These are phyloP conservation scores for Raphanus sativus DNA, from an alignment of 345 rosid species.

Conservation along the genomic window DNA sequence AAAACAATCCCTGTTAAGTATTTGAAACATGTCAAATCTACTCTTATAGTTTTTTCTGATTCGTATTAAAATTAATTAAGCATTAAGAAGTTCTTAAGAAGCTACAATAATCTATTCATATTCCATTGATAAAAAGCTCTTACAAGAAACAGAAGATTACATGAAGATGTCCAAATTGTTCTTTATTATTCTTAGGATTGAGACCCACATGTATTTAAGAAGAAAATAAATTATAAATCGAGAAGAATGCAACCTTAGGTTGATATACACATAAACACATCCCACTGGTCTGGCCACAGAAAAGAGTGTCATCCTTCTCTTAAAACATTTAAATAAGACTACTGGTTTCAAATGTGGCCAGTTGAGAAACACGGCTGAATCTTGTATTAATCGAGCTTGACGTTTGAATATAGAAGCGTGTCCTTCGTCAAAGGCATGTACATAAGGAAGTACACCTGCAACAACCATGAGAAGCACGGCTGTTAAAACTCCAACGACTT, in stretches of 20 bases:
- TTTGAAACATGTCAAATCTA: neutral
- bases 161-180: neutral
- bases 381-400: conserved; percentile 74
- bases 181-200: conserved; percentile 21
- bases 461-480: neutral
- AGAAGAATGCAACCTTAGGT: conserved; percentile 27
- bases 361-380: conserved; percentile 20
- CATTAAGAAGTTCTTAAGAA: neutral
- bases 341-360: conserved; percentile 34
- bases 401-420: conserved; percentile 90
- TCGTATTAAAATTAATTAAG: too few relatives aligned
- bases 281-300: conserved; percentile 23
- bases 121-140: conserved; percentile 12
- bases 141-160: conserved; percentile 15
- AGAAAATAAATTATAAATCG: conserved; percentile 15
- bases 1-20: neutral
- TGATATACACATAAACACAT: conserved; percentile 33
- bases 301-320: conserved; percentile 31
- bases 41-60: too few relatives aligned
- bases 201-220: conserved; percentile 15
- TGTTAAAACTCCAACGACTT: neutral
- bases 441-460: conserved; percentile 86
- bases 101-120: neutral
- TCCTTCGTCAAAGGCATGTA: conserved; percentile 91
- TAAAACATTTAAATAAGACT: conserved; percentile 26